Conservation (phyloP, 2,329 filamentous ascomycete species). For the Colletotrichum abscissum region DNA sequence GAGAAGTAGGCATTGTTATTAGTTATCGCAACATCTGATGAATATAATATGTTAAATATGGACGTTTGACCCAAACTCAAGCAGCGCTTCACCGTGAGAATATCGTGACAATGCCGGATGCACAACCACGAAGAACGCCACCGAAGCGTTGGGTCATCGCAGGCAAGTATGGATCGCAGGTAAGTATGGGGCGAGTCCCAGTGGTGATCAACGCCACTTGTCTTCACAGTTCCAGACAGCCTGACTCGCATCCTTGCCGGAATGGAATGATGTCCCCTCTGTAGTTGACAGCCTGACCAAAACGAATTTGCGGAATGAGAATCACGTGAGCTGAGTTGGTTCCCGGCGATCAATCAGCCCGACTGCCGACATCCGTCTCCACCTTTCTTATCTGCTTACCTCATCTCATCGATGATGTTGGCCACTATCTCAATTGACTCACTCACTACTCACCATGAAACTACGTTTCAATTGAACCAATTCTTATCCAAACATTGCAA, state of each 20-base stretch:
- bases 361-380: not conserved
- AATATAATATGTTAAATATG: constrained; percentile 13
- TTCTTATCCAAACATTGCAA: not conserved
- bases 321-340: not conserved
- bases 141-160: not conserved
- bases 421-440: not conserved
- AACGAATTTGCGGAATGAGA: not conserved
- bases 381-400: not conserved
- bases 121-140: no score
- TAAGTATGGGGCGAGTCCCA: not conserved
- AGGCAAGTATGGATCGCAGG: not conserved
- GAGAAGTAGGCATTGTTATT: not conserved
- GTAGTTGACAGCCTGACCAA: not conserved
- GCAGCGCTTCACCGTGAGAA: not conserved
- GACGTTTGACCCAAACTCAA: not conserved
- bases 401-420: not conserved
- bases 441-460: not conserved
- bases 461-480: not conserved
- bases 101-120: no score
- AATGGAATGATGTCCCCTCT: not conserved
- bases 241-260: not conserved
- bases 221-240: not conserved
- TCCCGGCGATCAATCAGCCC: no score
- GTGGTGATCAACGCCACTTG: not conserved
- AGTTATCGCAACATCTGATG: not conserved